These are phyloP conservation scores for Kluyveromyces dobzhanskii DNA, from an alignment of 805 yeast genomes.

Conservation along the genomic window DNA sequence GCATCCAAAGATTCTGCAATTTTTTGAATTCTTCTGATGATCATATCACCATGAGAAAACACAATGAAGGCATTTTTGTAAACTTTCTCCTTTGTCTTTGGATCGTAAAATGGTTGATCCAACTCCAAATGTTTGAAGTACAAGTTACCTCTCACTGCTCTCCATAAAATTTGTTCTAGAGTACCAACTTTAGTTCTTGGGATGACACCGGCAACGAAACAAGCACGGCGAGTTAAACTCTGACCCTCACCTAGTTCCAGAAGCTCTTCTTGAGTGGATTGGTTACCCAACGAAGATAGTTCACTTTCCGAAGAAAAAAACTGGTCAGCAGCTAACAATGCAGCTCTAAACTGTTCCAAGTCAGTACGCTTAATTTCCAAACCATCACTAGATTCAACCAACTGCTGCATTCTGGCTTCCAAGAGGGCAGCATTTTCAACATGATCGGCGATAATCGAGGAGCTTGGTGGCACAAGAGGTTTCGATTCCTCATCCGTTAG, in stretches of 20 bases:
- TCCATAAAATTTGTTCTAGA: conserved; percentile 66
- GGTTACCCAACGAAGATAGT: conserved; percentile 5
- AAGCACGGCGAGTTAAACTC: conserved; percentile 4
- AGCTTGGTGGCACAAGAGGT: conserved; percentile 29
- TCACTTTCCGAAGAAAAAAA: conserved; percentile 32
- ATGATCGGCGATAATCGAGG: conserved; percentile 66
- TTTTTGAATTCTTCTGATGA: conserved; percentile 51
- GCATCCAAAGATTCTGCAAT: conserved; percentile 65
- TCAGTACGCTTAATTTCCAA: conserved; percentile 49
- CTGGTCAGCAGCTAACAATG: conserved; percentile 40
- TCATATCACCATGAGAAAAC: conserved; percentile 60
- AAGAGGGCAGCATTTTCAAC: conserved; percentile 52
- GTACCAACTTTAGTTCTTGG: conserved; percentile 48
- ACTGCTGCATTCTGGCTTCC: conserved; percentile 66
- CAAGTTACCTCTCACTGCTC: conserved; percentile 66
- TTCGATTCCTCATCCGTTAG: conserved; percentile 24
- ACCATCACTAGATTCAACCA: conserved; percentile 59
- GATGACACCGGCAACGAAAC: conserved; percentile 52
- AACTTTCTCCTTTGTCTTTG: conserved; percentile 39
- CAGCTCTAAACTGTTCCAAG: conserved; percentile 53
- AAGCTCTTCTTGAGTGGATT: not conserved
- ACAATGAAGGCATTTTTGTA: conserved; percentile 57
- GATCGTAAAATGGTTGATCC: conserved; percentile 47
- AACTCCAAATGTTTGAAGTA: conserved; percentile 52
- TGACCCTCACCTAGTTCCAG: conserved; percentile 4